Evolutionary conservation across 495 filamentous ascomycete genomes (phyloP), one percentile per base, ranked within the genome.

Genomic region (Penicillium flavigenum): DNA sequence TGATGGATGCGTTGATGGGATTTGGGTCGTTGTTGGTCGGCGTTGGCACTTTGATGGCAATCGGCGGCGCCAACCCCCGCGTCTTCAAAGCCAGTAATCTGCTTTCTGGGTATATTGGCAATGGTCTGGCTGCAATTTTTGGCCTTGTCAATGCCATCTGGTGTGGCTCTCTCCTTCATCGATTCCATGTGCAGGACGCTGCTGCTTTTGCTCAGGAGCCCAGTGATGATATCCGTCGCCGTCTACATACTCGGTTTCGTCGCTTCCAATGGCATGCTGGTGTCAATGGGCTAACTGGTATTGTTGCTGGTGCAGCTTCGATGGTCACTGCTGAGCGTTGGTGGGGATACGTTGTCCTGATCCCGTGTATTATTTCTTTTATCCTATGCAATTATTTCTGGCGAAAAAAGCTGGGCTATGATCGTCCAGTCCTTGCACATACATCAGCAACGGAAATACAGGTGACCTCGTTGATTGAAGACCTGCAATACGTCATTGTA

Each of bases 91-190:
- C 74, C 5, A 80, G 77, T 54, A 81, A 82, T 44, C 61, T 80
- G 3, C 61, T 82, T 0, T 80, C 79, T 0, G 79, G 79, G 8
- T 81, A 77, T 46, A 68, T 82, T 32, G 73, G 79, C 1, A 81
- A 81, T 51, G 65, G 67, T 0, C 65, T 79, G 4, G 72, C 74
- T 7, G 76, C 76, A 2, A 8, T 71, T 0, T 81, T 75, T 56
- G 77, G 76, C 22, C 41, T 78, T 14, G 41, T 70, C 3, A 82
- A 82, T 54, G 70, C 73, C 1, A 16, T 66, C 24, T 82, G 79
- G 78, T 80, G 78, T 0, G 52, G 43, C 1, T 79, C 69, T 47
- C 57, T 81, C 4, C 64, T 68, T 41, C 31, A 52, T 10, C 67
- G 77, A 2, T 78, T 79, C 36, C 56, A 68, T 12, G 46, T 59